These are phyloP conservation scores for Cinnamomum chago DNA, from an alignment of 164 flowering plant species.

Conservation along the genomic window DNA sequence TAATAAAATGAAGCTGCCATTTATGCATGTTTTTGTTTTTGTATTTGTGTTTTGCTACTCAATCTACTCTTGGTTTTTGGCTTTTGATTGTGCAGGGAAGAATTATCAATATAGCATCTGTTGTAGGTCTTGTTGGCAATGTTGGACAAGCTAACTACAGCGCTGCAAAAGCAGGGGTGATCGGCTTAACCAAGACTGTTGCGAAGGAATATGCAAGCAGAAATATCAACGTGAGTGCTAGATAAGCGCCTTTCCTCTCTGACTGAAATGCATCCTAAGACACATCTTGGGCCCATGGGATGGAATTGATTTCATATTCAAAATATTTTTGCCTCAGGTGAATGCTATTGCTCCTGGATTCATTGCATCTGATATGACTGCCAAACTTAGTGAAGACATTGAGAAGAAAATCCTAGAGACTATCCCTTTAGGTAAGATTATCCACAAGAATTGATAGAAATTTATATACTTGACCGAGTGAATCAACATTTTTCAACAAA, in stretches of 20 bases:
- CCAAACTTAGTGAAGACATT: constrained; percentile 72
- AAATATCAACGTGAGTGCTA: constrained; percentile 63
- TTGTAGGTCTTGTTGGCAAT: constrained; percentile 92
- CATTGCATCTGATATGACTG: constrained; percentile 97
- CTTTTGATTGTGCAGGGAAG: constrained; percentile 58
- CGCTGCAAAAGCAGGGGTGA: constrained; percentile 99
- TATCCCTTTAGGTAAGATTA: constrained; percentile 77
- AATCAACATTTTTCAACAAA: too few species aligned
- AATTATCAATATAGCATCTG: constrained; percentile 85
- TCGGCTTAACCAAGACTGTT: constrained; percentile 85
- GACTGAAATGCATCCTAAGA: too few species aligned
- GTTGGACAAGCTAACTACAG: constrained; percentile 94
- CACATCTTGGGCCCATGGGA: too few species aligned
- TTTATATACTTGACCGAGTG: too few species aligned
- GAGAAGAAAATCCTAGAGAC: constrained; percentile 76
- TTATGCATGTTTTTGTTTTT: too few species aligned
- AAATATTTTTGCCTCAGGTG: constrained; percentile 40
- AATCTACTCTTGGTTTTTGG: too few species aligned
- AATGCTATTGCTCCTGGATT: constrained; percentile 97
- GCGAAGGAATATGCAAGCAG: constrained; percentile 93
- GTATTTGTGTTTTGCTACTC: too few species aligned
- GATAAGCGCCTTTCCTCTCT: too few species aligned
- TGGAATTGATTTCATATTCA: background rate
- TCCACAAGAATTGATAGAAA: too few species aligned
- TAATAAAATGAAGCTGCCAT: too few species aligned